phyloP scores from a whole-genome alignment of 139 green algal species.

The Chlorella vulgaris region DNA sequence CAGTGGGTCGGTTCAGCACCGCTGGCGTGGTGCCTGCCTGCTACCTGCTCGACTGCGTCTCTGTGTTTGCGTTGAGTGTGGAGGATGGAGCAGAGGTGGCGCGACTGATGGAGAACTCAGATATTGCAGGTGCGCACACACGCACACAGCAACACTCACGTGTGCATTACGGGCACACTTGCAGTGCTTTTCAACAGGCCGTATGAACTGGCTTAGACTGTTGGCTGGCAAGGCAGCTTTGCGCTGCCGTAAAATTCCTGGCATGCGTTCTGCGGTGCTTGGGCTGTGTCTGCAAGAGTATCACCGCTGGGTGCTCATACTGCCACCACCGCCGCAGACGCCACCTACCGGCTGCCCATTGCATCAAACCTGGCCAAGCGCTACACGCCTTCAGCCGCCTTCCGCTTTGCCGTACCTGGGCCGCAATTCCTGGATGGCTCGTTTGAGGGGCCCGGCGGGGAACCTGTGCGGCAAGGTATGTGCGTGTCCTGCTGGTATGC shows the following conservation, averaged over 20 bases:
- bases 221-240: too few relatives aligned
- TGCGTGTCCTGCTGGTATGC: not conserved
- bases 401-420: conserved; percentile 70
- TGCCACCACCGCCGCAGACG: conserved; percentile 24
- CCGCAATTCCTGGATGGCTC: conserved; percentile 49
- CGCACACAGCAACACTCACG: too few relatives aligned
- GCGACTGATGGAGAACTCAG: conserved; percentile 48
- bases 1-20: conserved; percentile 66
- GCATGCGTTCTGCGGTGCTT: too few relatives aligned
- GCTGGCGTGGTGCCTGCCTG: conserved; percentile 74
- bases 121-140: conserved; percentile 7
- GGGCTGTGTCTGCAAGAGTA: too few relatives aligned
- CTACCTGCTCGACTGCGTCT: conserved; percentile 77
- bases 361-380: not conserved
- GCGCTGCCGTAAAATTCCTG: too few relatives aligned
- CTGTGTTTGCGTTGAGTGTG: conserved; percentile 70
- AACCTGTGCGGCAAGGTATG: not conserved
- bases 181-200: not conserved
- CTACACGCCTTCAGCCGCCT: conserved; percentile 27
- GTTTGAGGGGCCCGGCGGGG: conserved; percentile 65
- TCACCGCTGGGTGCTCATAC: not conserved
- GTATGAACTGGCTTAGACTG: too few relatives aligned
- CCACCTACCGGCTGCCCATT: conserved; percentile 43
- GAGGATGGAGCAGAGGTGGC: conserved; percentile 59
- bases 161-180: not conserved